These are phyloP conservation scores for Aspergillus sp. DNA, from an alignment of 2,329 filamentous ascomycete genomes.

Conservation along the genomic window DNA sequence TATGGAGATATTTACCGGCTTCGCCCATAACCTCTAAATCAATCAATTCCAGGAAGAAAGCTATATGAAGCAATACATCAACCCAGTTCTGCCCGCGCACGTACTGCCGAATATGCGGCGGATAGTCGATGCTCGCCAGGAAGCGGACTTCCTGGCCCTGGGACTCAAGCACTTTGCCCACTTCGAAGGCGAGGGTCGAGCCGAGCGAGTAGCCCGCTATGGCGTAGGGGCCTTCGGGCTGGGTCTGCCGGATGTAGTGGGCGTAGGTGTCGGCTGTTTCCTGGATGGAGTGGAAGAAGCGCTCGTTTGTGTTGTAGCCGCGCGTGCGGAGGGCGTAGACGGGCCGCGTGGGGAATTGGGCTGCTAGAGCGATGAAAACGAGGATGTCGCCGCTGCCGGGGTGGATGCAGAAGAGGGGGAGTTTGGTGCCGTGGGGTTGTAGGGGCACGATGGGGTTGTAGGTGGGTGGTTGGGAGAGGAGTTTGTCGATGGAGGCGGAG, in stretches of 20 bases:
- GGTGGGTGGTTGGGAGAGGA: neutral
- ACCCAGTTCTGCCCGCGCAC: conserved; percentile 6
- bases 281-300: conserved; percentile 36
- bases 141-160: conserved; percentile 43
- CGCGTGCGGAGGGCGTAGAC: conserved; percentile 51
- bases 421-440: conserved; percentile 24
- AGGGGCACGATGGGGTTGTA: conserved; percentile 30
- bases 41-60: conserved; percentile 3
- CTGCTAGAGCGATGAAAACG: conserved; percentile 35
- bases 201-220: conserved; percentile 55
- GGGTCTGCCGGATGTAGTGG: conserved; percentile 38
- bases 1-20: neutral
- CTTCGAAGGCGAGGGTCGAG: conserved; percentile 51
- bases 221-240: conserved; percentile 53
- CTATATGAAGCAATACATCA: neutral
- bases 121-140: conserved; percentile 11
- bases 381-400: conserved; percentile 41
- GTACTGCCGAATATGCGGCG: conserved; percentile 9
- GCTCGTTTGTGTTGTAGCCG: conserved; percentile 32
- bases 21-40: neutral
- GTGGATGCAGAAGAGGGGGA: conserved; percentile 36
- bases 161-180: conserved; percentile 47
- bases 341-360: conserved; percentile 38
- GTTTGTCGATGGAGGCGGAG: neutral
- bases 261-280: conserved; percentile 46